A percentile compares a stretch with the other conserved stretches of the same genome.
These are phyloP conservation scores for Lepiota brunneoincarnata DNA, from an alignment of 768 basidiomycete species.

Conservation along the genomic window DNA sequence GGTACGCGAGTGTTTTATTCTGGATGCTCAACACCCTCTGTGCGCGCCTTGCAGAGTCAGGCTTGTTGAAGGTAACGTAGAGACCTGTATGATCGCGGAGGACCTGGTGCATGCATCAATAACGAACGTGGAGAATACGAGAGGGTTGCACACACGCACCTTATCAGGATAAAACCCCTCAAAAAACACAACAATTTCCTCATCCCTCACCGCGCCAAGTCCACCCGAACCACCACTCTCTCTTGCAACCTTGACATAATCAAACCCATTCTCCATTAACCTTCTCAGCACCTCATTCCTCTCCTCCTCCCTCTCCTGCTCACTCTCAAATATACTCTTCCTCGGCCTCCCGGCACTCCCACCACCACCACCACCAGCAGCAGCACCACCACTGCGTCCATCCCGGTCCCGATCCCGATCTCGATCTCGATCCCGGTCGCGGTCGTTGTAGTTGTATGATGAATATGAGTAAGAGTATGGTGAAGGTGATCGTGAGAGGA, in stretches of 20 bases:
- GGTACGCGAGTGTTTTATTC: slow-evolving; percentile 29
- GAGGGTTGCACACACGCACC: slow-evolving; percentile 42
- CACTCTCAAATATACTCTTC: slow-evolving; percentile 19
- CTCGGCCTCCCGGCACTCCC: neutral
- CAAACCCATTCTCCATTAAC: slow-evolving; percentile 60
- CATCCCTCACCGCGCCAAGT: slow-evolving; percentile 53
- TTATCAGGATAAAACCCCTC: slow-evolving; percentile 68
- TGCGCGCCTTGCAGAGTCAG: slow-evolving; percentile 64
- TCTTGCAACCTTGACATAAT: slow-evolving; percentile 58
- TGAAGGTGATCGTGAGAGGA: slow-evolving; percentile 8
- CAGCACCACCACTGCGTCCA: neutral
- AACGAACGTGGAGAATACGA: slow-evolving; percentile 11
- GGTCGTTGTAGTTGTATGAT: slow-evolving; percentile 6
- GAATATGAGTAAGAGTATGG: slow-evolving; percentile 10
- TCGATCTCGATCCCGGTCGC: slow-evolving; percentile 11
- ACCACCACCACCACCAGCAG: neutral
- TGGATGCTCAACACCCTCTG: slow-evolving; percentile 58
- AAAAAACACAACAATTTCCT: slow-evolving; percentile 68
- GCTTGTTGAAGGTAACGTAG: slow-evolving; percentile 77
- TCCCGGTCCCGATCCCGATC: slow-evolving; percentile 1
- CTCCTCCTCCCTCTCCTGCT: slow-evolving; percentile 34
- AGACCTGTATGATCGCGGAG: slow-evolving; percentile 69
- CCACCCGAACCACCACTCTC: slow-evolving; percentile 41
- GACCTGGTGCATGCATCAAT: slow-evolving; percentile 41
- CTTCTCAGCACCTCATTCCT: slow-evolving; percentile 41